Evolutionary conservation across 106 monocot species (phyloP).

Genomic region (Acanthochlamys bracteata): DNA sequence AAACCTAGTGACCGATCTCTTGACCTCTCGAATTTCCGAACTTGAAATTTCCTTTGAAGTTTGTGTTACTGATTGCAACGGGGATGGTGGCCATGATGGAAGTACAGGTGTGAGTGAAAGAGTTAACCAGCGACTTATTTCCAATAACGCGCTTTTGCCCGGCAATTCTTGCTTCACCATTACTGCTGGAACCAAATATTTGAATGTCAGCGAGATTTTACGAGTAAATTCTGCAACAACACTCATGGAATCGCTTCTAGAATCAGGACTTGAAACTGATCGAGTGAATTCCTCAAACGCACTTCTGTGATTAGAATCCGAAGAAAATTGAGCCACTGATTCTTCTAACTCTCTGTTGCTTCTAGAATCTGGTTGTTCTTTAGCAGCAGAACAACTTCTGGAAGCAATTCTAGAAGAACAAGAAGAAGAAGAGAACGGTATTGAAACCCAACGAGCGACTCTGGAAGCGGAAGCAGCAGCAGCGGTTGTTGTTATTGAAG

Average conservation of each 20-base stretch:
- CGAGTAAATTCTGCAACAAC: background rate
- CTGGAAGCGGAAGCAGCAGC: too few relatives aligned
- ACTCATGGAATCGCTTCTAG: too few relatives aligned
- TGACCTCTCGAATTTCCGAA: constrained; percentile 1
- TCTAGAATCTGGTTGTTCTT: too few relatives aligned
- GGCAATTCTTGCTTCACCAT: background rate
- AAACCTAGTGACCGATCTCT: constrained; percentile 59
- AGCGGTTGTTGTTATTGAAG: too few relatives aligned
- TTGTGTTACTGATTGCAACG: background rate
- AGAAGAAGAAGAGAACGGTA: too few relatives aligned
- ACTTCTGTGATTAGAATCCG: background rate
- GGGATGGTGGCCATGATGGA: background rate
- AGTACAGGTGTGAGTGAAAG: background rate
- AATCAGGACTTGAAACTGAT: background rate
- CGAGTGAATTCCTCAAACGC: background rate
- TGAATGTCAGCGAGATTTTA: background rate
- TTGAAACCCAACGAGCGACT: too few relatives aligned
- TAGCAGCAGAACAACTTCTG: too few relatives aligned
- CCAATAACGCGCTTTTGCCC: background rate
- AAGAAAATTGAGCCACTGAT: too few relatives aligned
- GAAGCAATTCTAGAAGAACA: too few relatives aligned
- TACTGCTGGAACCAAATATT: too few relatives aligned
- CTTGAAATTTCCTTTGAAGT: background rate
- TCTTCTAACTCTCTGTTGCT: too few relatives aligned
- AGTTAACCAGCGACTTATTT: background rate